Evolutionary conservation across 345 rosid genomes (phyloP).

Genomic region (Iberis pinnata): DNA sequence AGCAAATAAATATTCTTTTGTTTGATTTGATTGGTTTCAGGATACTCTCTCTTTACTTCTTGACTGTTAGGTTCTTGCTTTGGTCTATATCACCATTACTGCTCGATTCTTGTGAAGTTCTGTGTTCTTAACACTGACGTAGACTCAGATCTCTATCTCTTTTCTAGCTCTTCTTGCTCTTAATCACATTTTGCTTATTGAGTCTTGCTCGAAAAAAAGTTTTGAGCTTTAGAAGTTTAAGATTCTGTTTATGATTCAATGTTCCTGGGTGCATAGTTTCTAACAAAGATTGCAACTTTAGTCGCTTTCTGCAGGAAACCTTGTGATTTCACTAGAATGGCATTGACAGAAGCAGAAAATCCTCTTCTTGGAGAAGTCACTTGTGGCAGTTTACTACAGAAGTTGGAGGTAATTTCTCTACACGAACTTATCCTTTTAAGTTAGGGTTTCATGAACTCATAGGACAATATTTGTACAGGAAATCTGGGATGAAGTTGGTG

Average conservation of each 20-base stretch:
- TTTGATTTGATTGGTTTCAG: background rate
- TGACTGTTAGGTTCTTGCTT: constrained; percentile 14
- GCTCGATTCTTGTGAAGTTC: too few species aligned
- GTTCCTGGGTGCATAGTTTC: background rate
- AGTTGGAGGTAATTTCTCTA: constrained; percentile 53
- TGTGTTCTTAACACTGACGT: too few species aligned
- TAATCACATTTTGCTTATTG: background rate
- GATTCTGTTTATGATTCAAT: too few species aligned
- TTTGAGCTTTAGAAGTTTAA: background rate
- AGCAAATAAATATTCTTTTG: background rate
- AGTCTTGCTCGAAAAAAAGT: background rate
- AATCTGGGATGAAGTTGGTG: constrained; percentile 99
- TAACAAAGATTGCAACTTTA: constrained; percentile 1
- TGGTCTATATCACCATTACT: constrained; percentile 15
- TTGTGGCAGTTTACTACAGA: constrained; percentile 76
- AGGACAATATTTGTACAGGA: constrained; percentile 36
- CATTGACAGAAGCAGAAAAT: constrained; percentile 53
- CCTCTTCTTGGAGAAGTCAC: constrained; percentile 81
- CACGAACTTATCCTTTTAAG: background rate
- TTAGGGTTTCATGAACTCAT: background rate
- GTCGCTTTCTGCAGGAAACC: constrained; percentile 25
- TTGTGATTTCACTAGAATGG: constrained; percentile 45
- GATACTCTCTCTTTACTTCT: too few species aligned
- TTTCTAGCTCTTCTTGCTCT: constrained; percentile 16
- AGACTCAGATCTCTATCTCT: constrained; percentile 25